Conservation (phyloP, 2,329 filamentous ascomycete genomes). For the Annulohypoxylon truncatum region DNA sequence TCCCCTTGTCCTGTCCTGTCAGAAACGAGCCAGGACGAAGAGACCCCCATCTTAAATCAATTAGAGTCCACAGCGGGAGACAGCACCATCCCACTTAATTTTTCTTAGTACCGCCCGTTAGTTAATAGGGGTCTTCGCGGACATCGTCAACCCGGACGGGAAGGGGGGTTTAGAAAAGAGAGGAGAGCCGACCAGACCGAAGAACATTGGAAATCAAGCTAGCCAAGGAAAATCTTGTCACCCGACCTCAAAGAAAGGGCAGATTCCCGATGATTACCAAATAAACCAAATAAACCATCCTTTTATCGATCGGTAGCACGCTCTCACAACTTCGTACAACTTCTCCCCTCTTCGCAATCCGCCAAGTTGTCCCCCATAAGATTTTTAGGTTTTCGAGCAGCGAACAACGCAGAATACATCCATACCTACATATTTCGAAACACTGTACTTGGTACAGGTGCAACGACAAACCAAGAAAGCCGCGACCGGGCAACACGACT, state of each 20-base stretch:
- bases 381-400: constrained; percentile 2
- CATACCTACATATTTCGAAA: constrained; percentile 17
- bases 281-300: constrained; percentile 4
- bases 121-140: constrained; percentile 34
- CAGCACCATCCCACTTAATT: constrained; percentile 27
- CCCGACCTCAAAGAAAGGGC: constrained; percentile 22
- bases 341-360: constrained; percentile 10
- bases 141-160: constrained; percentile 14
- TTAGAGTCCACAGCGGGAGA: constrained; percentile 33
- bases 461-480: constrained; percentile 30
- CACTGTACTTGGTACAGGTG: constrained; percentile 24
- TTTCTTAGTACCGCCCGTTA: constrained; percentile 31
- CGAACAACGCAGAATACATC: not conserved
- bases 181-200: constrained; percentile 13
- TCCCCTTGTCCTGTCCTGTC: constrained; percentile 27
- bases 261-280: not conserved
- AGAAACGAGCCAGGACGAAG: constrained; percentile 31
- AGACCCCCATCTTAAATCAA: constrained; percentile 34
- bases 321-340: constrained; percentile 21
- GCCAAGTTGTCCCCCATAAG: not conserved
- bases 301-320: constrained; percentile 26
- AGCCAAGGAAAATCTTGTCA: constrained; percentile 34
- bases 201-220: constrained; percentile 4
- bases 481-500: constrained; percentile 10
- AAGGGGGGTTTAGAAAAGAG: constrained; percentile 22